These are phyloP conservation scores for Naganishia albida DNA, from an alignment of 1,284 basidiomycete species.

Conservation along the genomic window DNA sequence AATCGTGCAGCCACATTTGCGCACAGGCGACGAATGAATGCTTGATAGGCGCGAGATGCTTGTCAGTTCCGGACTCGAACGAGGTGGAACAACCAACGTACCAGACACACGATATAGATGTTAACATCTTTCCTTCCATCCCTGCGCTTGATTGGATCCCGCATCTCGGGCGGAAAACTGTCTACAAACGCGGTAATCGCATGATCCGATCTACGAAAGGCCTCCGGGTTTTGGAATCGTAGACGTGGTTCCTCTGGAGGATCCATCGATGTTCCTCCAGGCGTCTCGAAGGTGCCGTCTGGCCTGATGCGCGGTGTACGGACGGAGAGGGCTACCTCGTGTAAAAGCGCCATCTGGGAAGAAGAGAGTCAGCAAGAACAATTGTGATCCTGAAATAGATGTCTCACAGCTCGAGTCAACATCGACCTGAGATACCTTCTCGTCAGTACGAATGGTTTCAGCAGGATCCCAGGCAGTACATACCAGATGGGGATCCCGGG, in stretches of 20 bases:
- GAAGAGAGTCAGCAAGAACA: background rate
- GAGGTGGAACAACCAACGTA: too few species aligned
- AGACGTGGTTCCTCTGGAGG: conserved; percentile 13
- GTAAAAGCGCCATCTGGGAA: conserved; percentile 15
- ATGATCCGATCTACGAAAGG: conserved; percentile 18
- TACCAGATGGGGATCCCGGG: conserved; percentile 19
- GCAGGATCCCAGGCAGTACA: background rate
- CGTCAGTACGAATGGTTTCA: background rate
- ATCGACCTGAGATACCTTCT: conserved; percentile 10
- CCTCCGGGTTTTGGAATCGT: conserved; percentile 13
- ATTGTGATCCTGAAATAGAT: too few species aligned
- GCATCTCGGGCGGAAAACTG: conserved; percentile 26
- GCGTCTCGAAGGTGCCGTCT: conserved; percentile 15
- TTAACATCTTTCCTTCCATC: conserved; percentile 11
- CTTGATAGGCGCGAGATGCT: background rate
- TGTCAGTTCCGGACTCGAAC: background rate
- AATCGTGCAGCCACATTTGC: conserved; percentile 31
- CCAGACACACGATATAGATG: conserved; percentile 19
- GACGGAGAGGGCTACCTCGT: conserved; percentile 12
- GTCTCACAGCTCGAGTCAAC: conserved; percentile 18
- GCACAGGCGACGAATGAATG: conserved; percentile 27
- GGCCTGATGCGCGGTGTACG: conserved; percentile 8
- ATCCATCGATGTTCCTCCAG: conserved; percentile 4
- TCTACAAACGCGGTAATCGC: conserved; percentile 28
- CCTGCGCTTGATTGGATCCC: conserved; percentile 23